Conservation (phyloP, 1,284 basidiomycete genomes). For the Cutaneotrichosporon sp. region DNA sequence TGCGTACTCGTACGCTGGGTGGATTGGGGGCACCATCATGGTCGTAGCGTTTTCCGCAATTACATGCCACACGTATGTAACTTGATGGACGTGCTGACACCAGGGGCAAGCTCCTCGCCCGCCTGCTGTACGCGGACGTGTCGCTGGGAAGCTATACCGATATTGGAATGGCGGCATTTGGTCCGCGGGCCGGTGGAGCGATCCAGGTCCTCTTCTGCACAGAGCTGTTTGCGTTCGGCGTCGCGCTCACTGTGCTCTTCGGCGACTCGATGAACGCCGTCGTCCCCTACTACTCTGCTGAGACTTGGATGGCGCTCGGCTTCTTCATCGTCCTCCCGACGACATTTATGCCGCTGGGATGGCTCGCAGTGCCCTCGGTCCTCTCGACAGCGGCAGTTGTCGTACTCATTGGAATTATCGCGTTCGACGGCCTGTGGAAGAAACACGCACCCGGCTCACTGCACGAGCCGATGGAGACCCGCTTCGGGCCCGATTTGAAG, state of each 20-base stretch:
- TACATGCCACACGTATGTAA: slow-evolving; percentile 79
- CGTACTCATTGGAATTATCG: slow-evolving; percentile 72
- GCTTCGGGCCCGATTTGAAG: slow-evolving; percentile 60
- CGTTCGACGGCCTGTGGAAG: slow-evolving; percentile 82
- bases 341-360: slow-evolving; percentile 74
- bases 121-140: slow-evolving; percentile 68
- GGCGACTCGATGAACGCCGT: slow-evolving; percentile 78
- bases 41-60: slow-evolving; percentile 74
- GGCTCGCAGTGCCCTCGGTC: slow-evolving; percentile 81
- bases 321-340: slow-evolving; percentile 77
- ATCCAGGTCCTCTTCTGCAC: slow-evolving; percentile 65
- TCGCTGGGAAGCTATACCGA: slow-evolving; percentile 79
- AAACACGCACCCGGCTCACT: slow-evolving; percentile 74
- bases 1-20: slow-evolving; percentile 82
- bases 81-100: not conserved
- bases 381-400: slow-evolving; percentile 77
- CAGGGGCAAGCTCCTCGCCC: slow-evolving; percentile 80
- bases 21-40: slow-evolving; percentile 71
- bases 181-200: slow-evolving; percentile 60
- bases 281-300: slow-evolving; percentile 64
- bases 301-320: slow-evolving; percentile 72
- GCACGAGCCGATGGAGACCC: slow-evolving; percentile 70
- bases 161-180: slow-evolving; percentile 83
- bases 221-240: slow-evolving; percentile 69
- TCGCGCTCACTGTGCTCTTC: slow-evolving; percentile 79